These are phyloP conservation scores for Fomitopsis schrenkii DNA, from an alignment of 1,284 basidiomycete species.

Conservation along the genomic window DNA sequence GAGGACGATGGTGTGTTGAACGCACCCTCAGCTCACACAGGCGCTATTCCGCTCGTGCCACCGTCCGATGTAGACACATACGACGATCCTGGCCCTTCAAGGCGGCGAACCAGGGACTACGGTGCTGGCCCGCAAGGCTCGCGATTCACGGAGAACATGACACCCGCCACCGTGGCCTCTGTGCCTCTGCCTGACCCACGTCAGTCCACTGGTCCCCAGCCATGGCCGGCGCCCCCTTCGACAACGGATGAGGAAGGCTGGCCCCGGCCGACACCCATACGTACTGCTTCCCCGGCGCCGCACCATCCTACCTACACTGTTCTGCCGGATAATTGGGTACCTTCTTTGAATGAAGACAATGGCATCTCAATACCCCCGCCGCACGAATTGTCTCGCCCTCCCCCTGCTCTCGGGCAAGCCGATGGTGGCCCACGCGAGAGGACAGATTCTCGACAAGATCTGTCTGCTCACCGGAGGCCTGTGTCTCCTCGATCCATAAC, in stretches of 20 bases:
- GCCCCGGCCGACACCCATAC: conserved; percentile 14
- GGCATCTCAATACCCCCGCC: conserved; percentile 23
- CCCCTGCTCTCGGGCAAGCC: not conserved
- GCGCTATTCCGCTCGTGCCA: conserved; percentile 7
- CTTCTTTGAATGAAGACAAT: conserved; percentile 16
- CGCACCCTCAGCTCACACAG: conserved; percentile 13
- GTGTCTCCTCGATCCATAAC: conserved; percentile 20
- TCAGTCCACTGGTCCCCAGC: conserved; percentile 4
- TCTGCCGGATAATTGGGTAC: conserved; percentile 26
- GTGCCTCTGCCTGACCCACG: conserved; percentile 8
- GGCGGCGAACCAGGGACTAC: conserved; percentile 5
- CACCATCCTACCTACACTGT: conserved; percentile 13
- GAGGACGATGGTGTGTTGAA: conserved; percentile 12
- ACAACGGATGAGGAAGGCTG: conserved; percentile 9
- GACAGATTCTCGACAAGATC: not conserved
- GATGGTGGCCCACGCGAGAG: not conserved
- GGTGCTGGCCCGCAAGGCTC: conserved; percentile 20
- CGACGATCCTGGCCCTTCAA: conserved; percentile 6
- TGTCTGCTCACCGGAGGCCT: conserved; percentile 7
- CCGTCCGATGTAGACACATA: conserved; percentile 1
- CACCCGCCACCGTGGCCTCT: conserved; percentile 19
- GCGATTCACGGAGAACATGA: conserved; percentile 26
- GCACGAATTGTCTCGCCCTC: conserved; percentile 18
- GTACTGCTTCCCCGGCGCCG: conserved; percentile 17
- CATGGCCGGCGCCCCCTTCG: conserved; percentile 9